Base-by-base conservation (phyloP, 1,284 basidiomycete genomes). In the Sphagnurus paluster region DNA sequence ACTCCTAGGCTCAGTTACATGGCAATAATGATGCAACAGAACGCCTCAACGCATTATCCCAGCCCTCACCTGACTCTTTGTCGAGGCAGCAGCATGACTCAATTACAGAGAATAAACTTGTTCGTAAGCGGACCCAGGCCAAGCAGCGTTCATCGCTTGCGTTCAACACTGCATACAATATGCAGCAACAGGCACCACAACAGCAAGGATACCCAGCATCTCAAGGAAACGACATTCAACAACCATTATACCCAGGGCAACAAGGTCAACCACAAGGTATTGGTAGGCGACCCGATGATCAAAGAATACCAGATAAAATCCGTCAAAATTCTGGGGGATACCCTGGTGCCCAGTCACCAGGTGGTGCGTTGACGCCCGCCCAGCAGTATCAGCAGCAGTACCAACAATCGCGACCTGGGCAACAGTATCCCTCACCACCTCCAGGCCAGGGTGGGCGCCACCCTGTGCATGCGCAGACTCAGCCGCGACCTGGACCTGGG, bases 51-150 rank as follows among this genome's bases (percentile, higher is more conserved):
- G 91, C 87, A 0, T 72, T 95, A 6, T 72, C 77, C 1, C 75
- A 77, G 32, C 74, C 84, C 0, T 68, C 72, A 0, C 77, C 84
- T 0, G 75, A 77, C 26, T 63, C 80, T 0, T 73, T 98, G 10
- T 88, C 87, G 1, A 74, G 93, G 17, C 72, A 80, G 37, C 87
- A 96, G 50, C 92, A 97, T 68, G 83, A 94, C 53, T 71, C 69
- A 1, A 79, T 92, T 49, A 85, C 93, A 10, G 85, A 93, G 58
- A 71, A 70, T 30, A 92, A 86, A 53, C 79, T 98, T 28, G 85
- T 94, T 8, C 76, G 93, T 3, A 87, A 84, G 53, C 81, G 90
- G 11, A 95, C 93, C 0, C 83, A 86, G 56, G 93, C 93, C 2
- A 82, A 84, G 56, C 72, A 82, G 58, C 73, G 84, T 14, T 84